phyloP scores from a whole-genome alignment of 148 eudicot genomes.

The Spergularia bocconei region DNA sequence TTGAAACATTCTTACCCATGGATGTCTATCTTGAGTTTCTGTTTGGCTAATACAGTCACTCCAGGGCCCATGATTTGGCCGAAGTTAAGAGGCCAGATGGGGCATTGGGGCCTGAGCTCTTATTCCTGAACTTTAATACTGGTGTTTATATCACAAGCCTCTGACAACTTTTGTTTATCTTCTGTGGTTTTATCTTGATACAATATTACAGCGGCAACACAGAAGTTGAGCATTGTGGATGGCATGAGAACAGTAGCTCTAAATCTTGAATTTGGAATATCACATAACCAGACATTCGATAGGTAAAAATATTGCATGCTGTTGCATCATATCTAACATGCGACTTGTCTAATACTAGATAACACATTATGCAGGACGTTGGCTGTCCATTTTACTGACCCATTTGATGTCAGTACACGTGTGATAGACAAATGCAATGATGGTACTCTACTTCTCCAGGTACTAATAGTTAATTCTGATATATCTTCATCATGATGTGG shows the following conservation, averaged over 20 bases:
- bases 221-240: conserved; percentile 72
- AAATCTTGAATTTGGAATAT: conserved; percentile 91
- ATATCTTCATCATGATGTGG: not conserved
- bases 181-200: conserved; percentile 13
- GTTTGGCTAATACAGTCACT: not conserved
- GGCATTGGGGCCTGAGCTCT: conserved; percentile 2
- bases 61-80: not conserved
- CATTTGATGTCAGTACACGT: conserved; percentile 76
- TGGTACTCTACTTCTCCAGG: conserved; percentile 96
- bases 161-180: not conserved
- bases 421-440: conserved; percentile 87
- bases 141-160: not conserved
- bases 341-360: conserved; percentile 21
- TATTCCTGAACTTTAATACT: not conserved
- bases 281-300: conserved; percentile 89
- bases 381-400: conserved; percentile 96
- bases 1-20: not conserved
- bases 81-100: not conserved
- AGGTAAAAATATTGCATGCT: conserved; percentile 39
- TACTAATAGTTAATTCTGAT: conserved; percentile 28
- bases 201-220: conserved; percentile 50
- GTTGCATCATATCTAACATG: conserved; percentile 17
- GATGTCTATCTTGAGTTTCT: not conserved
- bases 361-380: conserved; percentile 54
- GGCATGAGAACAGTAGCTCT: conserved; percentile 94